These are phyloP conservation scores for Entomortierella lignicola DNA, from an alignment of 192 early-diverging fungal genomes.

Conservation along the genomic window DNA sequence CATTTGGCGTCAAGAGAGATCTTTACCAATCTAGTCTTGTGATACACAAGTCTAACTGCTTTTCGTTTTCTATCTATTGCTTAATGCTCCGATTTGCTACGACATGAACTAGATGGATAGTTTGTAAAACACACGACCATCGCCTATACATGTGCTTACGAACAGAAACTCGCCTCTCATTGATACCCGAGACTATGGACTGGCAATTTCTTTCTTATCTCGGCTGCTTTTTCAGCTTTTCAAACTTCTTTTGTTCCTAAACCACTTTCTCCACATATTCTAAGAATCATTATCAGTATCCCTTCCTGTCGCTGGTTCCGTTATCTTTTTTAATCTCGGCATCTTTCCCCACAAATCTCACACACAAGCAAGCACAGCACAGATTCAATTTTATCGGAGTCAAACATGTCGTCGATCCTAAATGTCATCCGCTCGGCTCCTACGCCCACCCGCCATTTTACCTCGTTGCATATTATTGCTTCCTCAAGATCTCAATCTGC, in stretches of 20 bases:
- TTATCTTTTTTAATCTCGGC: constrained; percentile 14
- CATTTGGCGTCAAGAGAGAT: neutral
- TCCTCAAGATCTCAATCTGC: constrained; percentile 12
- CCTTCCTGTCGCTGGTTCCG: constrained; percentile 3
- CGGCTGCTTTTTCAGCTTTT: constrained; percentile 2
- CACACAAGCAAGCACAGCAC: constrained; percentile 2
- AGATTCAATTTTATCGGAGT: neutral
- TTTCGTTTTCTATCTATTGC: constrained; percentile 30
- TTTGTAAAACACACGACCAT: constrained; percentile 3
- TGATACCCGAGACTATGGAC: too few relatives aligned
- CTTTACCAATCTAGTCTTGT: neutral
- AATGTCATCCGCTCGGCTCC: constrained; percentile 50
- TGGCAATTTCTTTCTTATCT: constrained; percentile 1
- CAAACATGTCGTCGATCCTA: constrained; percentile 51
- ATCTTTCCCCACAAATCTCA: neutral
- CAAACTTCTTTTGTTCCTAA: constrained; percentile 6
- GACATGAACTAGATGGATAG: neutral
- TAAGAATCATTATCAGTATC: neutral
- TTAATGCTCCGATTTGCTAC: neutral
- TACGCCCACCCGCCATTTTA: constrained; percentile 48
- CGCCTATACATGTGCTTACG: constrained; percentile 26
- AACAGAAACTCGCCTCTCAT: too few relatives aligned
- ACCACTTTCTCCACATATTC: constrained; percentile 13
- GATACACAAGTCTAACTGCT: constrained; percentile 10
- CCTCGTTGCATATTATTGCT: constrained; percentile 30